Evolutionary conservation across 169 alveolate species (phyloP).

Genomic region (Babesia microti): DNA sequence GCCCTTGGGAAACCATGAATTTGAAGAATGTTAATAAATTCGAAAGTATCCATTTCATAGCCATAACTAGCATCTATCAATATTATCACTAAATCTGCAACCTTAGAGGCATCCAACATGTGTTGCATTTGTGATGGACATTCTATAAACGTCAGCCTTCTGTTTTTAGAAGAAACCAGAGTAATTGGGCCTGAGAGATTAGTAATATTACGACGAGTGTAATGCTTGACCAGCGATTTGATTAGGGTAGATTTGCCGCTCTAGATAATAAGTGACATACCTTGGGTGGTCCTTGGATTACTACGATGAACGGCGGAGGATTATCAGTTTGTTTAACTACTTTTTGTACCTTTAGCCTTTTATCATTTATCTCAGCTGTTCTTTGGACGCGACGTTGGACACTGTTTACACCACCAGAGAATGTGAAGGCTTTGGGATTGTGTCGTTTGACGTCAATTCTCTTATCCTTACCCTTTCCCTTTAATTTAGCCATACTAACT

Average conservation of each 20-base stretch:
- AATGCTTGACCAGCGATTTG: constrained; percentile 90
- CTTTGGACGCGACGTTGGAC: constrained; percentile 81
- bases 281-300: constrained; percentile 88
- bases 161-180: constrained; percentile 83
- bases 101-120: constrained; percentile 94
- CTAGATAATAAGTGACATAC: no score
- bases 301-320: constrained; percentile 78
- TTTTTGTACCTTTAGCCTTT: constrained; percentile 63
- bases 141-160: constrained; percentile 90
- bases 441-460: constrained; percentile 39
- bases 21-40: constrained; percentile 88
- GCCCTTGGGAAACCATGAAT: constrained; percentile 85
- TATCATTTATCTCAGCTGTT: constrained; percentile 71
- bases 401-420: constrained; percentile 80
- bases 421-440: constrained; percentile 84
- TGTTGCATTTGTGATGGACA: constrained; percentile 87
- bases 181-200: constrained; percentile 86
- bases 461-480: constrained; percentile 38
- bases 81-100: constrained; percentile 91
- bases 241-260: constrained; percentile 95
- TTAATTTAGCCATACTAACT: constrained; percentile 4
- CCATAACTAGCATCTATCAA: constrained; percentile 91
- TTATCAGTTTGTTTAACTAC: constrained; percentile 70
- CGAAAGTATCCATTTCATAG: constrained; percentile 97
- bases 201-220: constrained; percentile 69